Conservation (phyloP, 164 flowering plant genomes). For the grape (Vitis vinifera) region ASM3070453v1 NC_081817.1:2230001-2230500, state of each 20-base stretch:
- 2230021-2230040: constrained; percentile 4
- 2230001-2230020: constrained; percentile 2
- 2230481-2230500: constrained; percentile 35
- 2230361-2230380: constrained; percentile 37
- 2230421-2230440: constrained; percentile 39
- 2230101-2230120: constrained; percentile 25
- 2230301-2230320: constrained; percentile 34
- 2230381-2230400: constrained; percentile 32
- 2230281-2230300: constrained; percentile 29
- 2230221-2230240: constrained; percentile 27
- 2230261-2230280: constrained; percentile 38
- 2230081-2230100: constrained; percentile 25
- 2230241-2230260: constrained; percentile 35
- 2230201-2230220: constrained; percentile 48
- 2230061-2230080: constrained; percentile 7
- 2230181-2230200: constrained; percentile 38
- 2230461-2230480: constrained; percentile 33
- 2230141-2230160: constrained; percentile 45
- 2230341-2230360: constrained; percentile 48
- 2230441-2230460: constrained; percentile 41
- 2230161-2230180: constrained; percentile 57
- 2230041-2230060: constrained; percentile 26
- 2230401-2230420: constrained; percentile 40
- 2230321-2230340: constrained; percentile 40
- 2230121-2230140: constrained; percentile 38